Evolutionary conservation across 202 grass and related monocot species (phyloP).

Genomic region (Hordeum pubiflorum): DNA sequence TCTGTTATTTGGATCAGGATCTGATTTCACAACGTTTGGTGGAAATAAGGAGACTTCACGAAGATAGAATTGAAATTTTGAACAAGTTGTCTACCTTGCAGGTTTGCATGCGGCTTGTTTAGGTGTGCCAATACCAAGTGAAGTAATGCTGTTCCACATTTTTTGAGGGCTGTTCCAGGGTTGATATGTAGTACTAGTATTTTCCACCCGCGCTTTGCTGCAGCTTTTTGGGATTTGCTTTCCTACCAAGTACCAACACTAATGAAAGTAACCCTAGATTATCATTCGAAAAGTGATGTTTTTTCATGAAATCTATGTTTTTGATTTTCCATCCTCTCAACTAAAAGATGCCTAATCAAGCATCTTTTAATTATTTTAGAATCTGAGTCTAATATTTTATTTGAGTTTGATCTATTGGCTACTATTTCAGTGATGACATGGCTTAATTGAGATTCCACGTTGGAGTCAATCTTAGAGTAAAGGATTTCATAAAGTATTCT

Average conservation of each 20-base stretch:
- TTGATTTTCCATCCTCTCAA: not conserved
- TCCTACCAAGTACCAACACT: not conserved
- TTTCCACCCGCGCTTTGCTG: not conserved
- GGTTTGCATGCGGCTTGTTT: conserved; percentile 34
- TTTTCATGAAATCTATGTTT: not conserved
- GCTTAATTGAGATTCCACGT: not conserved
- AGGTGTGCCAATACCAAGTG: not conserved
- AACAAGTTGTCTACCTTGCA: conserved; percentile 48
- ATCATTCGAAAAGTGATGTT: not conserved
- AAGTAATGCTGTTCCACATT: not conserved
- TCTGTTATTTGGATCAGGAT: conserved; percentile 33
- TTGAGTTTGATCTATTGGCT: not conserved
- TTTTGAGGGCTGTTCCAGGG: not conserved
- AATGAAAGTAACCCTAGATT: not conserved
- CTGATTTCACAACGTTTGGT: conserved; percentile 42
- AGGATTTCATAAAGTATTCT: not conserved
- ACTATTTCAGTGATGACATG: not conserved
- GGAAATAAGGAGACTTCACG: conserved; percentile 50
- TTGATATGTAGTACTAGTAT: not conserved
- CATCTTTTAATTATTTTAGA: not conserved
- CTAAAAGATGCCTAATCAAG: not conserved
- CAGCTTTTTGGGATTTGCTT: not conserved
- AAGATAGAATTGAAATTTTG: conserved; percentile 61
- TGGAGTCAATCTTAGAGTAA: not conserved
- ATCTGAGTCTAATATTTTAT: not conserved